Evolutionary conservation across 1,284 basidiomycete species (phyloP), one percentile per base, ranked within the genome.

Genomic region (Cutaneotrichosporon arboriforme): DNA sequence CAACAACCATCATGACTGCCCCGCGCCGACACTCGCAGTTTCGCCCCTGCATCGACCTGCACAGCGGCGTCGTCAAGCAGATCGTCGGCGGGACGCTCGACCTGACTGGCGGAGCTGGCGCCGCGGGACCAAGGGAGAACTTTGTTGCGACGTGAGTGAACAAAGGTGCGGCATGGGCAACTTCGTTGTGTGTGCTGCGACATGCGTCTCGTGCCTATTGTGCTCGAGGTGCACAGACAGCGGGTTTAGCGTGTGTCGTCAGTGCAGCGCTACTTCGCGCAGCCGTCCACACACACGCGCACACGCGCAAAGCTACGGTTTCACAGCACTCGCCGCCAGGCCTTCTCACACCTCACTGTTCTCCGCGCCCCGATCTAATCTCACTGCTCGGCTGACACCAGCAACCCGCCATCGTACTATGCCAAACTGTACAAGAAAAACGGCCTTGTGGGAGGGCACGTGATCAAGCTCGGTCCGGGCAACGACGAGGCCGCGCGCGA

Each of bases 11-110:
- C 33, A 42, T 41, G 31, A 34, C 40, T 4, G 10, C 26, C 12
- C 33, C 43, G 4, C 57, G 67, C 39, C 43, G 65, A 42, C 65
- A 62, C 37, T 75, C 73, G 9, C 70, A 81, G 46, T 98, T 98
- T 77, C 81, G 87, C 51, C 96, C 96, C 12, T 99, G 96, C 74
- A 97, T 98, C 66, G 96, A 98, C 75, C 81, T 99, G 22, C 96
- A 98, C 76, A 82, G 85, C 58, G 92, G 92, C 10, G 79, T 89
- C 65, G 96, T 99, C 52, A 98, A 98, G 76, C 96, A 99, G 77
- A 98, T 99, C 56, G 91, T 99, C 10, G 96, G 96, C 23, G 91
- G 92, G 2, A 94, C 91, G 1, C 80, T 99, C 31, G 70, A 74
- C 47, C 56, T 72, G 8, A 59, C 44, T 8, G 41, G 39, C 4